phyloP scores from a whole-genome alignment of 306 rosid genomes.

The Sphenostylis stenocarpa region DNA sequence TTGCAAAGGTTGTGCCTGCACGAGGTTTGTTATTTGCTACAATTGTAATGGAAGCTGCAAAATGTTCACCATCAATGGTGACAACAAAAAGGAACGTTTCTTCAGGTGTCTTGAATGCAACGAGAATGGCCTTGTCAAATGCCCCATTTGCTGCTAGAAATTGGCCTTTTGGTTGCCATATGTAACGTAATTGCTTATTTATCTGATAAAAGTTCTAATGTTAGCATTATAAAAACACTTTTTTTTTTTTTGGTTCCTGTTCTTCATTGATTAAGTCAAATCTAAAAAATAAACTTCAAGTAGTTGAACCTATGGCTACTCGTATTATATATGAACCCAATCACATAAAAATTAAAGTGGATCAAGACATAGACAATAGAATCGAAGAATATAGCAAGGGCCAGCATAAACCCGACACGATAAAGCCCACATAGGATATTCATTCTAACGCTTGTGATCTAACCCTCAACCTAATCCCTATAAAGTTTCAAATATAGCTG shows the following conservation, averaged over 20 bases:
- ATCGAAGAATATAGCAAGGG: neutral
- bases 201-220: too few species aligned
- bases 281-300: too few species aligned
- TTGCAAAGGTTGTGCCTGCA: constrained; percentile 64
- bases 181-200: neutral
- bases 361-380: neutral
- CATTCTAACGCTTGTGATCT: neutral
- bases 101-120: constrained; percentile 74
- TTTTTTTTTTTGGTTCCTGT: too few species aligned
- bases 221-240: too few species aligned
- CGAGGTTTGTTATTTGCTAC: constrained; percentile 64
- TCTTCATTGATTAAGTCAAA: too few species aligned
- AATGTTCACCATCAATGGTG: constrained; percentile 42
- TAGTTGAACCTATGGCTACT: too few species aligned
- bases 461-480: neutral
- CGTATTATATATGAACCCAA: too few species aligned
- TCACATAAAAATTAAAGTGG: neutral
- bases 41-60: constrained; percentile 77
- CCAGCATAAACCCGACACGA: neutral
- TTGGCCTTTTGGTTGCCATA: neutral
- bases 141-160: constrained; percentile 62
- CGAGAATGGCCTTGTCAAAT: constrained; percentile 86
- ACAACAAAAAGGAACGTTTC: constrained; percentile 30
- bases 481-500: neutral
- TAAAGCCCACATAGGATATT: neutral